Evolutionary conservation across 163 green algal species (phyloP), one percentile per base, ranked within the genome.

Genomic region (Scenedesmus sp.): DNA sequence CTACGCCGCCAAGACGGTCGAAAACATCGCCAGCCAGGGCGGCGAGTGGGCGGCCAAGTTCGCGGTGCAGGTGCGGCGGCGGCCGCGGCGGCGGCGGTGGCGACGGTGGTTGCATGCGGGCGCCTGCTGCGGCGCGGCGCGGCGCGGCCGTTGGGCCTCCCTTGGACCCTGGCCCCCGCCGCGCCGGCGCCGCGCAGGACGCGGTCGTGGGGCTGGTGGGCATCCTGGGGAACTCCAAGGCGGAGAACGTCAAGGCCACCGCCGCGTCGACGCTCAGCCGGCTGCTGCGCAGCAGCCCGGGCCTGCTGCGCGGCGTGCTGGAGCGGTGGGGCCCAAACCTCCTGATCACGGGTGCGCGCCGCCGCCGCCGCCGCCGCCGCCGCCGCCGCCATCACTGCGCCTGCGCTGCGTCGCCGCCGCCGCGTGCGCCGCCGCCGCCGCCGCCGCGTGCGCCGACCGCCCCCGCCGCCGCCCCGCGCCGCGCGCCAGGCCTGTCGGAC

Each of bases 1-100:
- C 82, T 98, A 98, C 69, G 95, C 95, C 0, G 88, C 92, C 13
- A 98, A 98, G 86, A 95, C 93, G 1, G 90, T 98, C 22, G 95
- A 98, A 83, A 98, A 98, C 85, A 93, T 98, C 57, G 87, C 80
- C 64, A 91, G 87, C 60, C 86, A 95, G 70, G 89, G 86, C 15
- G 89, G 90, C 15, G 84, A 88, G 42, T 98, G 94, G 94, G 87
- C 86, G 7, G 50, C 63, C 5, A 81, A 80, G 26, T 93, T 98
- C 57, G 82, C 86, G 22, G 92, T 64, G 13, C 60, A 87, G 76
- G 79, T 75, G 73, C 7, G 58, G 14, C 3, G 34, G 4, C 5
- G 14, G 31, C 9, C 36, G 18, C 15, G 14, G 47, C 17, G 14
- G 47, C 17, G 47, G 47, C 14, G 17, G 47, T 56, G 14, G 47